Percentiles rank a stretch among this genome's conserved stretches.
These are phyloP conservation scores for Backusella sp. DNA, from an alignment of 192 early-diverging fungal genomes.

Conservation along the genomic window DNA sequence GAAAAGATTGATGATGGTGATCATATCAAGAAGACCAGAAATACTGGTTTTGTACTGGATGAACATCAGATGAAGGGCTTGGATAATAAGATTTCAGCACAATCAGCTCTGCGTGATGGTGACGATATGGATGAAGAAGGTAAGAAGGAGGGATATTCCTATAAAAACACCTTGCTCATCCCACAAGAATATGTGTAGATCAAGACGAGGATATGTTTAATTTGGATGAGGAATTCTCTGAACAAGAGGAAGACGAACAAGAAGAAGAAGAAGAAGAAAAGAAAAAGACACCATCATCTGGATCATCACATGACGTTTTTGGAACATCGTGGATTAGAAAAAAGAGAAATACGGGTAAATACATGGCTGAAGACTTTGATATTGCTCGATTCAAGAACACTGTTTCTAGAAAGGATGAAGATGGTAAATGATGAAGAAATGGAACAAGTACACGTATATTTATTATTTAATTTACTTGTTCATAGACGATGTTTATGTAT, in stretches of 20 bases:
- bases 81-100: background rate
- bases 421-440: background rate
- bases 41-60: background rate
- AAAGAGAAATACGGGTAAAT: constrained; percentile 8
- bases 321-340: constrained; percentile 4
- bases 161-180: too few relatives aligned
- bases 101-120: background rate
- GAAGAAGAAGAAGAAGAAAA: background rate
- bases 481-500: background rate
- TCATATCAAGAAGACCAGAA: background rate
- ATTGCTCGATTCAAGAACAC: background rate
- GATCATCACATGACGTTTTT: constrained; percentile 1
- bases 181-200: background rate
- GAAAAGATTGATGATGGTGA: background rate
- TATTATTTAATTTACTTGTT: background rate
- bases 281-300: background rate
- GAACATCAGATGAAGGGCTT: background rate
- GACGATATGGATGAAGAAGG: background rate
- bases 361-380: background rate
- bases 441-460: background rate
- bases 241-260: background rate
- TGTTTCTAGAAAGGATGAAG: background rate
- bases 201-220: constrained; percentile 18
- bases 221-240: constrained; percentile 18
- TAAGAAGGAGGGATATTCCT: background rate